Evolutionary conservation across 805 yeast genomes (phyloP).

Genomic region (Lachancea sp.): DNA sequence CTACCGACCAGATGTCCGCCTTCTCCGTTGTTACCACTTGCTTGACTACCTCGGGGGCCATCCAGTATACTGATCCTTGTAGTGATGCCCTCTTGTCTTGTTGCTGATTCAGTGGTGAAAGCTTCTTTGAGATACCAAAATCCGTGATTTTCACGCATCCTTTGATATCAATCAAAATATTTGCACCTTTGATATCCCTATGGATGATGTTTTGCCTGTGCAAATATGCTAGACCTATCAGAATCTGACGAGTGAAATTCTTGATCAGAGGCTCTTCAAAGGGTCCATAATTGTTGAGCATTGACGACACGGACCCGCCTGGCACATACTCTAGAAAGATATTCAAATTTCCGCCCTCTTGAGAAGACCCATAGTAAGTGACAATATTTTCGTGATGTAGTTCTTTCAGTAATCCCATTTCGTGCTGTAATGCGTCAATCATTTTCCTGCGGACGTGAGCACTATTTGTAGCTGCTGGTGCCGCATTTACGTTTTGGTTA

Average conservation of each 20-base stretch:
- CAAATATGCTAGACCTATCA: constrained; percentile 66
- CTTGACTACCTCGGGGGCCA: constrained; percentile 98
- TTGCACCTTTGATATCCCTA: constrained; percentile 86
- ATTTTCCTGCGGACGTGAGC: constrained; percentile 42
- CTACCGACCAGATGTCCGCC: constrained; percentile 97
- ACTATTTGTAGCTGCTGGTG: constrained; percentile 17
- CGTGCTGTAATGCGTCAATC: constrained; percentile 77
- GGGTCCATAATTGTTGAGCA: constrained; percentile 69
- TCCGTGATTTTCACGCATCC: constrained; percentile 82
- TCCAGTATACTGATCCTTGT: constrained; percentile 96
- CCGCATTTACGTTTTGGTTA: constrained; percentile 18
- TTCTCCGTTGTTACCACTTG: constrained; percentile 86
- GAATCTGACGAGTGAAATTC: constrained; percentile 67
- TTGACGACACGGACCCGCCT: constrained; percentile 64
- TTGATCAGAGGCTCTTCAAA: constrained; percentile 71
- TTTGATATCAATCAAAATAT: constrained; percentile 70
- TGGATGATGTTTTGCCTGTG: constrained; percentile 75
- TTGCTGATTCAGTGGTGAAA: constrained; percentile 46
- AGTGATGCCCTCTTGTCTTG: constrained; percentile 62
- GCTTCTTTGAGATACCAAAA: constrained; percentile 72
- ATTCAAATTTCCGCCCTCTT: constrained; percentile 63
- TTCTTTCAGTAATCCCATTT: constrained; percentile 68
- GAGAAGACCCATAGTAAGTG: constrained; percentile 81
- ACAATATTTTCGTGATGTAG: constrained; percentile 90
- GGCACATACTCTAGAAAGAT: constrained; percentile 76